phyloP scores from a whole-genome alignment of 495 filamentous ascomycete genomes.

The Aspergillus leporis region DNA sequence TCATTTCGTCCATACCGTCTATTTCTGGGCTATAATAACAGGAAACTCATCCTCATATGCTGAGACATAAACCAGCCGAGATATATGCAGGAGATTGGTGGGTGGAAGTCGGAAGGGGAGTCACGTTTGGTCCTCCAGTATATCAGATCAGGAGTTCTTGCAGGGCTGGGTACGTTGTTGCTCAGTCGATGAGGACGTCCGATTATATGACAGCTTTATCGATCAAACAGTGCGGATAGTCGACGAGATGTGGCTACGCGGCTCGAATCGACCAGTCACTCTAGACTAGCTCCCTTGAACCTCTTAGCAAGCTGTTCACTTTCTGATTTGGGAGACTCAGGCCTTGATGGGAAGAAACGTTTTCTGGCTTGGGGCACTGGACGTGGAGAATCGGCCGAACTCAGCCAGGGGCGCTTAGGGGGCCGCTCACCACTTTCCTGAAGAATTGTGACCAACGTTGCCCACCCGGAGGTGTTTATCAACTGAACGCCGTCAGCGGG shows the following conservation, averaged over 20 bases:
- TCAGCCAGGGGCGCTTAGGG: conserved; percentile 73
- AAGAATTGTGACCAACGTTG: conserved; percentile 87
- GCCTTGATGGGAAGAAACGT: conserved; percentile 35
- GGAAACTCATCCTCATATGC: not conserved
- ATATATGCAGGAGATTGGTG: not conserved
- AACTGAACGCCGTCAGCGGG: conserved; percentile 76
- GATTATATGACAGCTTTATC: conserved; percentile 5
- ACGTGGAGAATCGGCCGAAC: conserved; percentile 40
- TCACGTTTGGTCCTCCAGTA: not conserved
- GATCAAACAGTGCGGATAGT: not conserved
- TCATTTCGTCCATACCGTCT: conserved; percentile 3
- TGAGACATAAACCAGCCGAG: not conserved
- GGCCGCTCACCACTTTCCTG: conserved; percentile 94
- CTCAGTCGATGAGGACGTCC: not conserved
- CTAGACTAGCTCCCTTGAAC: conserved; percentile 97
- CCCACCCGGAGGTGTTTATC: conserved; percentile 83
- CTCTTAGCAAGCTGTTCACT: conserved; percentile 93
- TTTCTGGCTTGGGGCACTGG: conserved; percentile 33
- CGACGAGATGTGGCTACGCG: conserved; percentile 4
- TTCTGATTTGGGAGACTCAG: conserved; percentile 47
- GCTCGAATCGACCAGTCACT: conserved; percentile 36
- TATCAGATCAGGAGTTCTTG: not conserved
- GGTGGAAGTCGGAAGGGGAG: not conserved
- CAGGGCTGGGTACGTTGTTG: not conserved
- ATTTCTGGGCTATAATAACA: not conserved